Conservation (phyloP, 2,329 filamentous ascomycete species). For the Fusarium sp. region DNA sequence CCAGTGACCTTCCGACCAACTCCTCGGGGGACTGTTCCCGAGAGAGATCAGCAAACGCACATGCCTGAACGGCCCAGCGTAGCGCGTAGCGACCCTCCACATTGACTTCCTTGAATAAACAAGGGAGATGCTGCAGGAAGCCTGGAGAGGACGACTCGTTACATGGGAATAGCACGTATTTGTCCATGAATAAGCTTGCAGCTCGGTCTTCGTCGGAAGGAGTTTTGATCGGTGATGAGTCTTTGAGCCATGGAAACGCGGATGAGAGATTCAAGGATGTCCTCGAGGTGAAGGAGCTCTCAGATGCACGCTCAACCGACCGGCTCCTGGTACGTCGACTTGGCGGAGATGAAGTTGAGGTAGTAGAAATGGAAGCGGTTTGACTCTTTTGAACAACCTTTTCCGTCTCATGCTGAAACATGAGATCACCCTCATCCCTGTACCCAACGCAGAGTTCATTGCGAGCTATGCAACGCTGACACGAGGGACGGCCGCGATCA, state of each 20-base stretch:
- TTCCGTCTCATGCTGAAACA: slow-evolving; percentile 52
- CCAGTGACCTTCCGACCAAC: slow-evolving; percentile 44
- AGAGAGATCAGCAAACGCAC: slow-evolving; percentile 50
- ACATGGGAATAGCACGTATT: slow-evolving; percentile 54
- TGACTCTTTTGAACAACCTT: slow-evolving; percentile 42
- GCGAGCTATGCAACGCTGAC: slow-evolving; percentile 52
- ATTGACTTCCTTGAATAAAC: slow-evolving; percentile 53
- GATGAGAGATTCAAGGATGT: slow-evolving; percentile 1
- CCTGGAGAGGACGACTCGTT: slow-evolving; percentile 51
- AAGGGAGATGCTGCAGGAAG: slow-evolving; percentile 54
- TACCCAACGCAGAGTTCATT: slow-evolving; percentile 54
- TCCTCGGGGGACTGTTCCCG: slow-evolving; percentile 34
- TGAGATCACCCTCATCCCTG: slow-evolving; percentile 51
- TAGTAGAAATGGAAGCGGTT: slow-evolving; percentile 6
- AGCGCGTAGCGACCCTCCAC: slow-evolving; percentile 51
- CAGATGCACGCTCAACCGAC: slow-evolving; percentile 21
- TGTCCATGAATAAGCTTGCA: slow-evolving; percentile 51
- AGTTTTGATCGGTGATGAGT: neutral
- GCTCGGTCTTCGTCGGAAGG: slow-evolving; percentile 43
- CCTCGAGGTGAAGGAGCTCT: neutral
- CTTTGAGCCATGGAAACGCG: slow-evolving; percentile 43
- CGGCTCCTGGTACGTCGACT: slow-evolving; percentile 23
- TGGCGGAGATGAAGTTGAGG: slow-evolving; percentile 11
- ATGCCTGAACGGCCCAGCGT: slow-evolving; percentile 54
- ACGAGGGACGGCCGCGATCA: slow-evolving; percentile 50